Base-by-base conservation (phyloP, 768 basidiomycete species). In the Lactarius hengduanensis region DNA sequence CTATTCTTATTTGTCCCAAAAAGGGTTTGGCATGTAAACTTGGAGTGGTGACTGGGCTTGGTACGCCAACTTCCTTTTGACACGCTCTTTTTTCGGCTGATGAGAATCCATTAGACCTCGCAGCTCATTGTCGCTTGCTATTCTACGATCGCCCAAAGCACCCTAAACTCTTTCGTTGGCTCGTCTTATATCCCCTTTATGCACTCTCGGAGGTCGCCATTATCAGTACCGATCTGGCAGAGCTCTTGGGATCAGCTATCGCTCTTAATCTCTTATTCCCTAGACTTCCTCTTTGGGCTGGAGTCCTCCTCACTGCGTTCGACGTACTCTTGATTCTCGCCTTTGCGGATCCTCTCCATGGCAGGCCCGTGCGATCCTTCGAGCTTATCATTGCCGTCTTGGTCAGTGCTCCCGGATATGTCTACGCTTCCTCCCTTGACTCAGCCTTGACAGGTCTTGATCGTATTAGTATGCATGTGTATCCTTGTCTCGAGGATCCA, bases 41-140 rank as follows among this genome's bases (percentile, higher is more conserved):
- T 2, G 96, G 96, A 30, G 86, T 87, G 67, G 90, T 92, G 28
- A 92, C 91, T 0, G 91, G 91, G 8, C 80, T 91, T 22, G 89
- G 91, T 90, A 76, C 74, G 78, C 76, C 16, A n/a, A 28, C 5
- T 57, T 56, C 18, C 30, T 57, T 40, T 26, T 50, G 4, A 26
- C 22, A 13, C n/a, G 11, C 13, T 16, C 10, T 57, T 38, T 6
- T 36, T 18, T 59, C 53, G 28, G 30, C 43, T 59, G 54, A 68
- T 38, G 36, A 22, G 30, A 30, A 56, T 26, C 45, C 54, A 9
- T 47, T n/a, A 78, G 83, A 84, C 67, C 76, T 83, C 7, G 81
- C 82, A 1, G 71, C 78, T 2, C 82, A 84, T 41, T 83, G 81
- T 70, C 78, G 83, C 6, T 71, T 80, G n/a, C 75, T 81, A 30